phyloP scores from a whole-genome alignment of 768 basidiomycete genomes.

The Calocybe gangraenosa region DNA sequence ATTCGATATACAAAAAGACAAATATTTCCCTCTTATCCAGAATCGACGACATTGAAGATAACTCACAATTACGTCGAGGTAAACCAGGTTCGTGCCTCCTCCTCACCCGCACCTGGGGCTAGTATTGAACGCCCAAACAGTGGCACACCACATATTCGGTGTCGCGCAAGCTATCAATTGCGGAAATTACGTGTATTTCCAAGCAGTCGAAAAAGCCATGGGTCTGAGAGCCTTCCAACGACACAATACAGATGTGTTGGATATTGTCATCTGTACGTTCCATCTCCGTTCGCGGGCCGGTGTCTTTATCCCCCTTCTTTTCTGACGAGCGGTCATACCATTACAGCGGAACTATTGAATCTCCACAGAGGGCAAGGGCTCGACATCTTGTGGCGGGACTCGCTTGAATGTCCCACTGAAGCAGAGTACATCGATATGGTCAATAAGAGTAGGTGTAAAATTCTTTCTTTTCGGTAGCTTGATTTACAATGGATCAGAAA shows the following conservation, averaged over 20 bases:
- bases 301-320: no score
- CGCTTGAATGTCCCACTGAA: slow-evolving; percentile 85
- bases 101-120: no score
- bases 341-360: no score
- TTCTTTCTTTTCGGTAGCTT: no score
- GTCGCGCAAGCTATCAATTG: no score
- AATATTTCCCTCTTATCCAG: slow-evolving; percentile 39
- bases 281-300: neutral
- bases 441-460: slow-evolving; percentile 66
- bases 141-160: no score
- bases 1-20: neutral
- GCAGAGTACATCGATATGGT: slow-evolving; percentile 95
- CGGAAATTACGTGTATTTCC: no score
- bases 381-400: slow-evolving; percentile 92
- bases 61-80: slow-evolving; percentile 79
- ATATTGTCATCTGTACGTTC: slow-evolving; percentile 3
- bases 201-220: slow-evolving; percentile 70
- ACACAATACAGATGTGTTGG: no score
- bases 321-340: no score
- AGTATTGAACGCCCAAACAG: no score
- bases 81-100: slow-evolving; percentile 58
- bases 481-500: no score
- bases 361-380: slow-evolving; percentile 92
- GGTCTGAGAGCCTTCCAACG: neutral
- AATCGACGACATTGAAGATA: slow-evolving; percentile 92